Base-by-base conservation (phyloP, 495 filamentous ascomycete species). In the Corynascus novoguineensis region DNA sequence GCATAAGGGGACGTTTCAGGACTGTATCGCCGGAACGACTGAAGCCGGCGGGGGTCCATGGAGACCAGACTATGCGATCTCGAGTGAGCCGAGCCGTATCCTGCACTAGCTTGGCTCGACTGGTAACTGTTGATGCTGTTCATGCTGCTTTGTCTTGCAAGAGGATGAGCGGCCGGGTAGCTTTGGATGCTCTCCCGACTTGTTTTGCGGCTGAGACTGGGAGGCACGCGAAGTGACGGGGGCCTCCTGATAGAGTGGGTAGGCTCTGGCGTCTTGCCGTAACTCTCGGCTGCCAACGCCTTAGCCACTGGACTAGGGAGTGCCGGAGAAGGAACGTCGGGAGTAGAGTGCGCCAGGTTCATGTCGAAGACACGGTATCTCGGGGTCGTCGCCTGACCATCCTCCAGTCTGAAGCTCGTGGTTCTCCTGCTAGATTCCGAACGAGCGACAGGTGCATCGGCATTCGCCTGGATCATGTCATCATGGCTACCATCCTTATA, bases 201-300 rank as follows among this genome's bases (percentile, higher is more conserved):
- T 12, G 61, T 49, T 41, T 59, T 61, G 31, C 62, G 70, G 34
- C 54, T 57, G 24, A 68, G 56, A 56, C 69, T 49, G 53, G 68
- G 64, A 17, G 74, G 73, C 5, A 76, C 66, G 25, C 75, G 64
- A n/a, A 75, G 64, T 7, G 70, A 66, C 49, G 53, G 48, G 3
- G 68, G 67, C 35, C 65, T 63, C 45, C 67, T 72, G 21, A 54
- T 54, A 66, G 73, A 65, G 62, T 62, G 72, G 10, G 71, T 62
- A 1, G 73, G 69, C 4, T 71, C 69, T 11, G 68, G 60, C 11
- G 44, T 57, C 17, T 45, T 60, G 2, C 55, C 37, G 47, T 58
- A 50, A 56, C 65, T 61, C 41, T 65, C 57, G 53, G 63, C 25
- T 42, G 63, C 53, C 34, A 67, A 28, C 48, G 60, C 59, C 57